Evolutionary conservation across 306 rosid genomes (phyloP).

Genomic region (Hylodesmum podocarpum): DNA sequence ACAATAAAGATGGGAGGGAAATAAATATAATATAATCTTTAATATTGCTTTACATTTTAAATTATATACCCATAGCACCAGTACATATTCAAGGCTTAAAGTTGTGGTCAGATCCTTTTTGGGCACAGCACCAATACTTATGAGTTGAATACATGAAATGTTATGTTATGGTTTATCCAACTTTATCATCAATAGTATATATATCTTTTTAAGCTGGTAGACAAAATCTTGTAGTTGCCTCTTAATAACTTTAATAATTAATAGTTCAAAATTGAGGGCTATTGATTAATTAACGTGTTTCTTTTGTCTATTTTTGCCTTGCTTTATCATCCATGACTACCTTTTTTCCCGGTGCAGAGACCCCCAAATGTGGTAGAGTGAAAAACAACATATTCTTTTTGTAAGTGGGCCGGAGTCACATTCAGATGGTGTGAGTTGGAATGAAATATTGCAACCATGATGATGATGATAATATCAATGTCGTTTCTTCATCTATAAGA

Average conservation of each 20-base stretch:
- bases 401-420: slow-evolving; percentile 47
- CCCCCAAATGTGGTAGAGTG: slow-evolving; percentile 45
- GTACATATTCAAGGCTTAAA: slow-evolving; percentile 43
- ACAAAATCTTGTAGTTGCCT: slow-evolving; percentile 59
- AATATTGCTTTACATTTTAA: slow-evolving; percentile 42
- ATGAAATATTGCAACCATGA: slow-evolving; percentile 24
- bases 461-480: slow-evolving; percentile 24
- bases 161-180: slow-evolving; percentile 58
- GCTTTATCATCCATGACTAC: slow-evolving; percentile 35
- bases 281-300: slow-evolving; percentile 43
- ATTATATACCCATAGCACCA: slow-evolving; percentile 29
- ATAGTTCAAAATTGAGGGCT: slow-evolving; percentile 40
- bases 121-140: slow-evolving; percentile 44
- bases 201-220: slow-evolving; percentile 32
- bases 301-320: slow-evolving; percentile 43
- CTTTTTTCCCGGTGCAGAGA: slow-evolving; percentile 47
- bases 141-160: slow-evolving; percentile 46
- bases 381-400: slow-evolving; percentile 46
- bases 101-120: slow-evolving; percentile 51
- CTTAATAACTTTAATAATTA: slow-evolving; percentile 44
- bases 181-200: slow-evolving; percentile 50
- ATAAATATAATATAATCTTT: slow-evolving; percentile 10
- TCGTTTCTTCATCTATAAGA: slow-evolving; percentile 59
- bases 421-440: slow-evolving; percentile 19
- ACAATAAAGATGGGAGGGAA: no score